Evolutionary conservation across 352 stramenopile species (phyloP).

Genomic region (Pythium oligandrum): DNA sequence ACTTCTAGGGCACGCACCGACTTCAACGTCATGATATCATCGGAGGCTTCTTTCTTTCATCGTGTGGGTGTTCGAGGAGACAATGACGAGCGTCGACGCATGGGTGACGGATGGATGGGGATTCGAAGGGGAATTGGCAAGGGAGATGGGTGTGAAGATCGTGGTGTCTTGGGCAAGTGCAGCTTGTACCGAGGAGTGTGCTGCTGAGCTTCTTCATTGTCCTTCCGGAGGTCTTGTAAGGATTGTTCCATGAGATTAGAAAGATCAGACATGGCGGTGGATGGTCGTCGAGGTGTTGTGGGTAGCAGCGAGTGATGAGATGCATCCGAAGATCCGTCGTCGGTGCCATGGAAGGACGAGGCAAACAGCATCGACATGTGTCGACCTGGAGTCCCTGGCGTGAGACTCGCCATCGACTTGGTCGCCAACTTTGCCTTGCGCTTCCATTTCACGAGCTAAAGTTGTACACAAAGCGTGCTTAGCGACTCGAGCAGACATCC

Average conservation of each 20-base stretch:
- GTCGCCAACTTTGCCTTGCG: constrained; percentile 58
- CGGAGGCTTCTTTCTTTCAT: too few species aligned
- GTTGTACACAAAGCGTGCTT: constrained; percentile 1
- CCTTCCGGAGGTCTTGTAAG: constrained; percentile 54
- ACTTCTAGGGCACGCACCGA: too few species aligned
- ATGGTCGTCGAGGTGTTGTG: constrained; percentile 34
- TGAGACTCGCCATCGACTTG: constrained; percentile 28
- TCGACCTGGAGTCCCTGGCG: constrained; percentile 29
- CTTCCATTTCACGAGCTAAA: constrained; percentile 52
- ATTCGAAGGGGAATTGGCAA: constrained; percentile 16
- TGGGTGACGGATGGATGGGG: constrained; percentile 17
- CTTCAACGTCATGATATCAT: too few species aligned
- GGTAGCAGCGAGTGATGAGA: constrained; percentile 38
- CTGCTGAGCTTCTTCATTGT: constrained; percentile 18
- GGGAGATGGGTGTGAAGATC: not conserved
- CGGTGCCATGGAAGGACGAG: constrained; percentile 48
- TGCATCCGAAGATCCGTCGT: constrained; percentile 54
- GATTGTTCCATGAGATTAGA: constrained; percentile 80
- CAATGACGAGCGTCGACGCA: constrained; percentile 12
- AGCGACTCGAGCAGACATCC: not conserved
- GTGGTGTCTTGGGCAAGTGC: not conserved
- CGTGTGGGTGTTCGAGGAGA: constrained; percentile 1
- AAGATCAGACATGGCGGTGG: constrained; percentile 68
- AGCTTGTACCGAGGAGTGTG: not conserved
- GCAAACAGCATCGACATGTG: constrained; percentile 34